phyloP scores from a whole-genome alignment of 2,329 filamentous ascomycete species.

The Rasamsonia emersonii region DNA sequence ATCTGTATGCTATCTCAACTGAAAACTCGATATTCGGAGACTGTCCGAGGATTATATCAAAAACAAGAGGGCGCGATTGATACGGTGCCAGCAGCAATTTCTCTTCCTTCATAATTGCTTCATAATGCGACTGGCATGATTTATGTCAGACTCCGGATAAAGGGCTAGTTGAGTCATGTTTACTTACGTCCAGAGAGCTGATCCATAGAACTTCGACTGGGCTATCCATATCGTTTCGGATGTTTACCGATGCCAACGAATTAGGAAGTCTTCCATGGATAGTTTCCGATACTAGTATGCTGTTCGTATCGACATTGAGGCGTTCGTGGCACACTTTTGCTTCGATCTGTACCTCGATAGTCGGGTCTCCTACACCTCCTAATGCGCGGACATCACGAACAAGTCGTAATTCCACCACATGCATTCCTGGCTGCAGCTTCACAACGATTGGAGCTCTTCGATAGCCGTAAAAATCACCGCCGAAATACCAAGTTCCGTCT shows the following conservation, averaged over 20 bases:
- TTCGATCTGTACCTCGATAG: slow-evolving; percentile 34
- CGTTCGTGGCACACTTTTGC: slow-evolving; percentile 17
- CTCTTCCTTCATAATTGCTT: slow-evolving; percentile 6
- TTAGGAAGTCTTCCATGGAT: slow-evolving; percentile 40
- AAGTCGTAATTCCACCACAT: slow-evolving; percentile 45
- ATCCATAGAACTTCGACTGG: slow-evolving; percentile 14
- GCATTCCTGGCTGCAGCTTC: slow-evolving; percentile 40
- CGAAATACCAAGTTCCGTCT: slow-evolving; percentile 45
- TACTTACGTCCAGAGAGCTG: slow-evolving; percentile 11
- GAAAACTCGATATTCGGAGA: slow-evolving; percentile 8
- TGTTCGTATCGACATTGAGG: slow-evolving; percentile 22
- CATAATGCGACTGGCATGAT: slow-evolving; percentile 4
- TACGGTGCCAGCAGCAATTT: slow-evolving; percentile 20
- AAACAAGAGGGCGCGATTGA: slow-evolving; percentile 27
- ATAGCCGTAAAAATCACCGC: slow-evolving; percentile 49
- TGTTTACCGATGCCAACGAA: slow-evolving; percentile 38
- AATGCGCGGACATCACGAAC: slow-evolving; percentile 50
- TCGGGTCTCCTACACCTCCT: slow-evolving; percentile 43
- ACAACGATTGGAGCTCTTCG: slow-evolving; percentile 43
- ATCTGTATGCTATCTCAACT: slow-evolving; percentile 13
- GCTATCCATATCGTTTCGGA: slow-evolving; percentile 37
- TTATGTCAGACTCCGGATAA: background rate
- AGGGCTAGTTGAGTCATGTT: no score
- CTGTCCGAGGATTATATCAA: slow-evolving; percentile 15
- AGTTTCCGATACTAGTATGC: slow-evolving; percentile 44